These are phyloP conservation scores for Yarrowia sp. DNA, from an alignment of 805 yeast genomes.

Conservation along the genomic window DNA sequence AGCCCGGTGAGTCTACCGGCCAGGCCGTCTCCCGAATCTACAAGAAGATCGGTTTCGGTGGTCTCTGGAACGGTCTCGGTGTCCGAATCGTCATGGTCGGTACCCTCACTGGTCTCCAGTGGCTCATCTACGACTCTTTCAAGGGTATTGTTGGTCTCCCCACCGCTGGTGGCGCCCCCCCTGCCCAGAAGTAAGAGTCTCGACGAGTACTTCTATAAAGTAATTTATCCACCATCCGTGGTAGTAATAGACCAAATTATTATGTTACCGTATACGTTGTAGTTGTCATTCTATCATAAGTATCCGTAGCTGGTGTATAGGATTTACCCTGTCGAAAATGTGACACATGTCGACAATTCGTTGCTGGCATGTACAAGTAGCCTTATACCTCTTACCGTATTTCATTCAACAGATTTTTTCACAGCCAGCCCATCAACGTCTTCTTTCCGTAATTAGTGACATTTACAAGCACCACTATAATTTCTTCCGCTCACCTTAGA, in stretches of 20 bases:
- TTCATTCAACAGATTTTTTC: too few relatives aligned
- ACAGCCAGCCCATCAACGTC: too few relatives aligned
- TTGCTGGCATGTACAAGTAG: too few relatives aligned
- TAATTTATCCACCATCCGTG: conserved; percentile 32
- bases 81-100: conserved; percentile 90
- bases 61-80: conserved; percentile 87
- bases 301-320: too few relatives aligned
- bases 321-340: too few relatives aligned
- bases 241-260: conserved; percentile 17
- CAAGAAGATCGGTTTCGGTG: conserved; percentile 72
- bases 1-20: conserved; percentile 62
- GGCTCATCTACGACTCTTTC: conserved; percentile 91
- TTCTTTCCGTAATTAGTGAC: too few relatives aligned
- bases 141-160: conserved; percentile 93
- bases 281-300: not conserved
- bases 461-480: too few relatives aligned
- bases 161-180: conserved; percentile 70
- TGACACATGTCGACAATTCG: too few relatives aligned
- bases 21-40: conserved; percentile 69
- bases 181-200: conserved; percentile 37
- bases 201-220: conserved; percentile 30
- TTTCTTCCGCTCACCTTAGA: too few relatives aligned
- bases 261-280: not conserved
- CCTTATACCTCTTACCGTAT: too few relatives aligned
- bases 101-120: conserved; percentile 89